Evolutionary conservation across 176 grass and related monocot species (phyloP), one percentile per base, ranked within the genome.

Genomic region (barley (Hordeum vulgare)): DNA sequence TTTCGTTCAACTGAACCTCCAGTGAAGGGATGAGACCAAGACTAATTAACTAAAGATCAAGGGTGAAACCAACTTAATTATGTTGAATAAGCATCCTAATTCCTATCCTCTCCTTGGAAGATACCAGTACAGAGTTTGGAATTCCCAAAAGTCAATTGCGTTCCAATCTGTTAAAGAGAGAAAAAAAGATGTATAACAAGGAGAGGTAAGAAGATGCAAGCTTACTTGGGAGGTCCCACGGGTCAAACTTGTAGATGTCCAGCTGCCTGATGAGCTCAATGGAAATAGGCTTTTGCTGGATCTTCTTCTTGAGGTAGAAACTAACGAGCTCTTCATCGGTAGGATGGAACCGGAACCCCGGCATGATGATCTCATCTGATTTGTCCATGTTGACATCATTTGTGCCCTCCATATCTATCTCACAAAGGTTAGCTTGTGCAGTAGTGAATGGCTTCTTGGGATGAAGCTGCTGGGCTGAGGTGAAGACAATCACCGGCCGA

Each of bases 211-310:
- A 68, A 6, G 18, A 26, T n/a, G 61, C 21, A 9, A 73, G 3
- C 92, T 94, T 94, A 94, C 92, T 89, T 89, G 92, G 92, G 54
- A 94, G 89, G 83, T 94, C 92, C 92, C 92, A 94, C 61, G 92
- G 92, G 80, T 94, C 87, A 77, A 80, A 90, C 45, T 91, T 94
- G 89, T 91, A 94, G 81, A 91, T 94, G 42, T 94, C 92, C 44
- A 94, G 85, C 73, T 87, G 87, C 69, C 87, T 87, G 75, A 94
- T 94, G 25, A 94, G 89, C 85, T 94, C 92, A 83, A 94, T 88
- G 76, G 87, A 78, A 66, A 91, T 91, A 62, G 87, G 84, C 71
- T 82, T 91, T 58, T 94, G 92, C 87, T 87, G 89, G 57, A 94
- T 82, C 71, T 94, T 94, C 64, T 71, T 91, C 87, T 94, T 94